phyloP scores from a whole-genome alignment of 2,329 filamentous ascomycete genomes.

The Cladosporium velox region DNA sequence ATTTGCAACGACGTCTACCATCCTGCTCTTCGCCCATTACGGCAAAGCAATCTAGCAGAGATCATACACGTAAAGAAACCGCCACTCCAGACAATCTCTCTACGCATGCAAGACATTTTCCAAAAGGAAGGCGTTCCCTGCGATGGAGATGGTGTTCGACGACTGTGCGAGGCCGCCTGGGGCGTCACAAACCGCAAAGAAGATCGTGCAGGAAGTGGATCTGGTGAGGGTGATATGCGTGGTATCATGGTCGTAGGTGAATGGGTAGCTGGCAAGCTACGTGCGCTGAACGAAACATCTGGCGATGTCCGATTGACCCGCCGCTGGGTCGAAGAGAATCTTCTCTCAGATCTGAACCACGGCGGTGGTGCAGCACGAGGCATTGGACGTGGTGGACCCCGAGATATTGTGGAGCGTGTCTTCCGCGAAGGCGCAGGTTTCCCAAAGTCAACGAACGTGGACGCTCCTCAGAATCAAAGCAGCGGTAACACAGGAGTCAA shows the following conservation, averaged over 20 bases:
- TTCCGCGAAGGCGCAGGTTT: constrained; percentile 80
- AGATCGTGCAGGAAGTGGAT: constrained; percentile 53
- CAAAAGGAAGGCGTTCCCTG: constrained; percentile 84
- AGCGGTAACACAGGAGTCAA: constrained; percentile 42
- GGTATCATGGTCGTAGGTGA: constrained; percentile 84
- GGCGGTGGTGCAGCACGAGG: constrained; percentile 72
- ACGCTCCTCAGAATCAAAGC: constrained; percentile 25
- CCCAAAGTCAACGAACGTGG: constrained; percentile 54
- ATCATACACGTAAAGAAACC: constrained; percentile 91
- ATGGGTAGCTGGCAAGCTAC: constrained; percentile 76
- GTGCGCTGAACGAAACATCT: constrained; percentile 42
- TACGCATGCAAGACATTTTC: constrained; percentile 79
- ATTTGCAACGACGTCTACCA: constrained; percentile 99
- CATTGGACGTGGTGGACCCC: constrained; percentile 68
- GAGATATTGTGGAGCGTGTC: constrained; percentile 75
- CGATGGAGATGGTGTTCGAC: constrained; percentile 84
- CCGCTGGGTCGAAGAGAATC: constrained; percentile 74
- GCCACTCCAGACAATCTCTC: constrained; percentile 79
- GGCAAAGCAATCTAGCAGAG: constrained; percentile 83
- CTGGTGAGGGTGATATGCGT: constrained; percentile 73
- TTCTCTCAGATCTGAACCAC: constrained; percentile 67
- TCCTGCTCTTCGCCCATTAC: constrained; percentile 78
- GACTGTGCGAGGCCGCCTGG: constrained; percentile 81
- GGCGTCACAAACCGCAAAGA: constrained; percentile 74
- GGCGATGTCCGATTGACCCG: constrained; percentile 61